These are phyloP conservation scores for Tuber melanosporum DNA, from an alignment of 495 filamentous ascomycete genomes.

Conservation along the genomic window DNA sequence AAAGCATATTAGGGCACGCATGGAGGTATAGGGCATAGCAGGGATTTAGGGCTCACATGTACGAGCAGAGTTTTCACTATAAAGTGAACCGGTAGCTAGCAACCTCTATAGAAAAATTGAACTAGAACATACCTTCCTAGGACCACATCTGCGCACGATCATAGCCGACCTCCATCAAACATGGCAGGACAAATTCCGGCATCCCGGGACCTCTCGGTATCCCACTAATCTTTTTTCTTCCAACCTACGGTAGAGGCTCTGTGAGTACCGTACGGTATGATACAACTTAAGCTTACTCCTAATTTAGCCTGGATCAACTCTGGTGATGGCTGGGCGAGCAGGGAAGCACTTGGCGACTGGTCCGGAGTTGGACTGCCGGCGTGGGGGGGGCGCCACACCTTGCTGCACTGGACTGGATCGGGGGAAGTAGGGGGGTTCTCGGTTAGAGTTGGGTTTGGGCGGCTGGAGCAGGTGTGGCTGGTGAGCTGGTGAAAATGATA, in stretches of 20 bases:
- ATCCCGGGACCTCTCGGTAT: not conserved
- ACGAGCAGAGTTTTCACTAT: no score
- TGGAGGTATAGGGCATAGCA: no score
- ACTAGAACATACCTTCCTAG: no score
- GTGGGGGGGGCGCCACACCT: constrained; percentile 1
- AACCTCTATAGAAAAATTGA: no score
- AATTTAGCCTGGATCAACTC: not conserved
- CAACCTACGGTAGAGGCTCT: not conserved
- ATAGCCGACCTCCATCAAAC: no score
- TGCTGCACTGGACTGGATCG: not conserved
- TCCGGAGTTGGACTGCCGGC: not conserved
- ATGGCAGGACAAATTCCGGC: not conserved
- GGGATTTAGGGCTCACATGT: no score
- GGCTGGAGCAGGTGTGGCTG: not conserved
- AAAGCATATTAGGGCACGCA: no score
- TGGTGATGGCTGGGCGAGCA: not conserved
- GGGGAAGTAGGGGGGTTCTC: not conserved
- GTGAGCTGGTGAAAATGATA: not conserved
- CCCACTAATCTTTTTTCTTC: not conserved
- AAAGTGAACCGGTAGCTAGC: no score
- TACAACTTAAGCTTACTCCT: not conserved
- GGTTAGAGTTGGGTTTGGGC: not conserved
- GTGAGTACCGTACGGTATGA: not conserved
- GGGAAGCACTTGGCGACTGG: not conserved
- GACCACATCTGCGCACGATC: no score